Evolutionary conservation across 2,329 filamentous ascomycete species (phyloP), one percentile per base, ranked within the genome.

Genomic region (Septoria petroselini): DNA sequence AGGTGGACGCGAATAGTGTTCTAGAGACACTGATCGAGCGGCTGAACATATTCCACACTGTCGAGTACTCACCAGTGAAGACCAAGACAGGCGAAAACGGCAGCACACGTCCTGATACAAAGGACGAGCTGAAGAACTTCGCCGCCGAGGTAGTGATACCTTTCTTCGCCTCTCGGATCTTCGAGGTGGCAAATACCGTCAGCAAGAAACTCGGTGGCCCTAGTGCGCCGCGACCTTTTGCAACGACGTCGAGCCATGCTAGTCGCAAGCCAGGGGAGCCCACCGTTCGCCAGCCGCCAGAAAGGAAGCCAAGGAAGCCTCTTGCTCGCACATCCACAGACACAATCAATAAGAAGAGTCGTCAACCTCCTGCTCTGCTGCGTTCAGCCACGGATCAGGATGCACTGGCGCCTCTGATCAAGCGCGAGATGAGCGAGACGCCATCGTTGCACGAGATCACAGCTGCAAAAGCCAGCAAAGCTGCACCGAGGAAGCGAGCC

Each of bases 21-120:
- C 73, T 90, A 3, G 87, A 91, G 62, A 74, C 89, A 0, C 79
- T 90, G 43, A 80, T 88, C 6, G 88, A 93, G 66, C 82, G 85
- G 39, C 72, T 93, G 18, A 88, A 85, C 61, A 93, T 93, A 52
- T 91, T 87, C 87, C 85, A 91, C 63, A 88, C 86, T 3, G 83
- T 87, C 6, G 81, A 83, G n/a, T 81, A 17, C 80, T 85, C 55
- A 78, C 81, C 47, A 68, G 78, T 37, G 57, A 68, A 54, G 49
- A 59, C 48, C 6, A 34, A 33, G n/a, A 52, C 49, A 12, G 53
- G 53, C 6, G 53, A 56, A 14, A 56, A 55, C 25, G 42, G 42
- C 12, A 58, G 61, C 8, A 54, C 62, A 48, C 46, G 61, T 50
- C 31, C 62, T 47, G 62, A 50, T 53, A 61, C 52, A 14, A 71